These are phyloP conservation scores for Lactuca sativa DNA, from an alignment of 129 eudicot species.

Conservation along the genomic window DNA sequence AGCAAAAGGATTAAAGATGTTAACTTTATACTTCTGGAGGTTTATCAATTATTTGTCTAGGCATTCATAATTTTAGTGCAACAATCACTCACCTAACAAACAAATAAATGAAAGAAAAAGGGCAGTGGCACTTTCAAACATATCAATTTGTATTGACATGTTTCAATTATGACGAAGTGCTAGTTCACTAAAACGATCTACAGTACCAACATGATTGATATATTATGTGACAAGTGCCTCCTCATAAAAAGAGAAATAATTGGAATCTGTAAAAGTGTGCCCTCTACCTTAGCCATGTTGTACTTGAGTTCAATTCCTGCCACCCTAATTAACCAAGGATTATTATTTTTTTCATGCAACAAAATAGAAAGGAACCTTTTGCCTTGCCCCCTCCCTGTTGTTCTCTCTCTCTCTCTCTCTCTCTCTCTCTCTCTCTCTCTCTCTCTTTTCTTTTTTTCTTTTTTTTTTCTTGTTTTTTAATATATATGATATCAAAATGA, in stretches of 20 bases:
- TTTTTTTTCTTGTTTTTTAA: too few relatives aligned
- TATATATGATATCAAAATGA: not conserved
- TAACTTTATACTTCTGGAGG: conserved; percentile 1
- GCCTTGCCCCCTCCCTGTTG: not conserved
- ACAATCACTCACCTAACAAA: conserved; percentile 4
- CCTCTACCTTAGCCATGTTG: conserved; percentile 19
- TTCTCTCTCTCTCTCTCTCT: too few relatives aligned
- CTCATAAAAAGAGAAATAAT: not conserved
- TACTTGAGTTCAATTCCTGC: not conserved
- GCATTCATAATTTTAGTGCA: conserved; percentile 11
- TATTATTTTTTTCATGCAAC: conserved; percentile 7
- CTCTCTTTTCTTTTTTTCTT: too few relatives aligned
- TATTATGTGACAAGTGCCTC: conserved; percentile 9
- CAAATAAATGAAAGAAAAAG: conserved; percentile 2
- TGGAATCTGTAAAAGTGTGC: not conserved
- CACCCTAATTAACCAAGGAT: conserved; percentile 10
- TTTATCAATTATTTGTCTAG: not conserved
- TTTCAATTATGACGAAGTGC: conserved; percentile 10
- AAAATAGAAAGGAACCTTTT: not conserved
- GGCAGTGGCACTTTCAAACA: conserved; percentile 1
- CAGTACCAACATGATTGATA: conserved; percentile 16
- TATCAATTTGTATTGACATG: conserved; percentile 18
- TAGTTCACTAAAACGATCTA: conserved; percentile 15
- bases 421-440: too few relatives aligned
- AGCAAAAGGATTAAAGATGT: not conserved